Percentiles rank a stretch among this genome's conserved stretches.
phyloP scores from a whole-genome alignment of 2,329 filamentous ascomycete genomes.

The Claviceps lovelessii region DNA sequence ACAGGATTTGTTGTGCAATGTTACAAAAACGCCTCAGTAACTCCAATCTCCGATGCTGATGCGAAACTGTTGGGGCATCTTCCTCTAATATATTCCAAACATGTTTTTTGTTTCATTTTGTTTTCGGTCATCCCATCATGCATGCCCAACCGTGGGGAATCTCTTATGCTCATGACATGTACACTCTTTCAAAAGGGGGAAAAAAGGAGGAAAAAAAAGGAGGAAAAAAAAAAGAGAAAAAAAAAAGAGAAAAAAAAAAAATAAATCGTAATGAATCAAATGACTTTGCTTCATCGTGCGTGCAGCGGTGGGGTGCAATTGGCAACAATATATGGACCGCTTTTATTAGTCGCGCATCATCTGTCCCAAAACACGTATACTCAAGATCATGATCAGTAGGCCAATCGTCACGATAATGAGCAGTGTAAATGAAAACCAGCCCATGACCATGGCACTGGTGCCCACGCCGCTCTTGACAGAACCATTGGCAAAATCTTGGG shows the following conservation, averaged over 20 bases:
- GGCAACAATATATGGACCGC: not conserved
- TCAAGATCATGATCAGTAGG: conserved; percentile 89
- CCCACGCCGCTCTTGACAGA: conserved; percentile 76
- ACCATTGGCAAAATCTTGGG: conserved; percentile 83
- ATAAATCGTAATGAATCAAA: not conserved
- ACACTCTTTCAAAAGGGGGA: not conserved
- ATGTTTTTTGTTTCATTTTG: not conserved
- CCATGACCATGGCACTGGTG: conserved; percentile 90
- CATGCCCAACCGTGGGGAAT: conserved; percentile 10
- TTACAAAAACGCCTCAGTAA: conserved; percentile 12
- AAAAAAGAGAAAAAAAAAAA: not conserved
- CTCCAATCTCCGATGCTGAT: conserved; percentile 24
- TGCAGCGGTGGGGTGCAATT: not conserved
- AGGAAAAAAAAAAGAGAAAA: not conserved
- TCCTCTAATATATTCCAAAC: conserved; percentile 5
- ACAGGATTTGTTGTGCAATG: not conserved
- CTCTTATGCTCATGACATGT: conserved; percentile 7
- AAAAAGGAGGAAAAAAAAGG: not conserved
- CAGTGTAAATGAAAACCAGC: conserved; percentile 91
- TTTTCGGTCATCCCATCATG: not conserved
- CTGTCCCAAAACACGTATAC: conserved; percentile 65
- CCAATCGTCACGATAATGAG: conserved; percentile 94
- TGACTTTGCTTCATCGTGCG: too few species aligned
- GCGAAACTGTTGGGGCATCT: conserved; percentile 8
- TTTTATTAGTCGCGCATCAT: conserved; percentile 21